Percentiles rank a stretch among this genome's conserved stretches.
Conservation (phyloP, 495 filamentous ascomycete species). For the Letharia columbiana region DNA sequence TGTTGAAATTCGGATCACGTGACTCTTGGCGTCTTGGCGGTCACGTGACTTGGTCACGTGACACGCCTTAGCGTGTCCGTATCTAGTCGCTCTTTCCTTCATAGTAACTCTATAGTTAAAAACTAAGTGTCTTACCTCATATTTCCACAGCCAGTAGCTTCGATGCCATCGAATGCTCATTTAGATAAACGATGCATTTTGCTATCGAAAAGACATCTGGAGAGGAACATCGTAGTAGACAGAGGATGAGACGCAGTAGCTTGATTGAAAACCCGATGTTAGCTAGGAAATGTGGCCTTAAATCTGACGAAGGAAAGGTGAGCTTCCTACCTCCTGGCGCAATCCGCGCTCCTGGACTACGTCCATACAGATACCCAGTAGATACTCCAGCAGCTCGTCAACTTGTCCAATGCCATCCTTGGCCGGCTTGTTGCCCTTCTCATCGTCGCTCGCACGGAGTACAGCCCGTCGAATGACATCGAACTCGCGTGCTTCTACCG, state of each 20-base stretch:
- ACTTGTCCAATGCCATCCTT: conserved; percentile 48
- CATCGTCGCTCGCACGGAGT: conserved; percentile 68
- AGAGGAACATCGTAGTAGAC: conserved; percentile 79
- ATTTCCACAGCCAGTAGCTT: conserved; percentile 71
- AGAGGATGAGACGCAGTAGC: conserved; percentile 80
- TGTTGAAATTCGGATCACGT: too few relatives aligned
- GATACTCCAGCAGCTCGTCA: conserved; percentile 95
- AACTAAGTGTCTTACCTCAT: too few relatives aligned
- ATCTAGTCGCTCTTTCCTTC: too few relatives aligned
- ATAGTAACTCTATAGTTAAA: too few relatives aligned
- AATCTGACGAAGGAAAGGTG: conserved; percentile 19
- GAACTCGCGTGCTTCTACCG: conserved; percentile 88
- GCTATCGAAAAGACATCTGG: conserved; percentile 98
- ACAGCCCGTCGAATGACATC: conserved; percentile 85
- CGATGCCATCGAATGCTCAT: conserved; percentile 88
- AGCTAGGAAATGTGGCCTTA: conserved; percentile 25
- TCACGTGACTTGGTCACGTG: too few relatives aligned
- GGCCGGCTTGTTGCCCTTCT: conserved; percentile 53
- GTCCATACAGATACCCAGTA: conserved; percentile 92
- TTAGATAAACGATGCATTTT: conserved; percentile 94
- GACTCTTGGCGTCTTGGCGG: too few relatives aligned
- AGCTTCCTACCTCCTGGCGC: conserved; percentile 56
- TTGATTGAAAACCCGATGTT: conserved; percentile 32
- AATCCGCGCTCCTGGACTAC: conserved; percentile 89
- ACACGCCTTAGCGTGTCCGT: too few relatives aligned